These are phyloP conservation scores for Kwoniella pini DNA, from an alignment of 768 basidiomycete species.

Conservation along the genomic window DNA sequence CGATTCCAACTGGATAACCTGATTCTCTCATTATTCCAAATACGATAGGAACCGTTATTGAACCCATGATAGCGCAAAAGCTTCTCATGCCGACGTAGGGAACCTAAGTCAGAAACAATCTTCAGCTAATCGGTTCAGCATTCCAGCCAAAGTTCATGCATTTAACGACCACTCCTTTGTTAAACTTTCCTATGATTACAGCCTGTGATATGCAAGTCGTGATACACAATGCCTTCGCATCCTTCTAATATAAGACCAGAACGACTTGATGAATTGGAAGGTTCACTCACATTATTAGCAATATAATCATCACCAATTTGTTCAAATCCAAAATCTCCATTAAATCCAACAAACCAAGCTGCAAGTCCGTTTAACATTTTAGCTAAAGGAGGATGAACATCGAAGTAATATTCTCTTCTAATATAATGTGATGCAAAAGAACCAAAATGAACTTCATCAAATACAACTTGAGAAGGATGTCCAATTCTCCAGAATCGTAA, in stretches of 20 bases:
- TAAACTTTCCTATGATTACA: too few species aligned
- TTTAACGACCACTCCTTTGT: too few species aligned
- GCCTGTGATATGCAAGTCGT: too few species aligned
- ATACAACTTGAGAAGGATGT: constrained; percentile 91
- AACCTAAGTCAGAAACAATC: constrained; percentile 53
- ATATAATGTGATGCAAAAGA: constrained; percentile 97
- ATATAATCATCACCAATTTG: constrained; percentile 93
- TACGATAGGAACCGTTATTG: constrained; percentile 84
- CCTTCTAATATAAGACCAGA: background rate
- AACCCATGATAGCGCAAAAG: constrained; percentile 86
- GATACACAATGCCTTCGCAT: too few species aligned
- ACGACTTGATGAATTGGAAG: too few species aligned
- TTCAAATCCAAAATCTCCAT: constrained; percentile 90
- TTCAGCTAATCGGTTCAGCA: too few species aligned
- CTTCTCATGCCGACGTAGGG: constrained; percentile 93
- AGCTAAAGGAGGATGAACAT: constrained; percentile 96
- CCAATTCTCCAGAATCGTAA: constrained; percentile 92
- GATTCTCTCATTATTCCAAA: constrained; percentile 98
- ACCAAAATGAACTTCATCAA: constrained; percentile 98
- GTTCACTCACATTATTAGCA: constrained; percentile 64
- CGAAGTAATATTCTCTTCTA: constrained; percentile 92
- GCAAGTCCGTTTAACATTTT: constrained; percentile 91
- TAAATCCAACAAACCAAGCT: constrained; percentile 95
- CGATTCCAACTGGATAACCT: constrained; percentile 87
- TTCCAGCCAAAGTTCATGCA: too few species aligned